These are phyloP conservation scores for Castanospermum australe DNA, from an alignment of 306 rosid genomes.

Conservation along the genomic window DNA sequence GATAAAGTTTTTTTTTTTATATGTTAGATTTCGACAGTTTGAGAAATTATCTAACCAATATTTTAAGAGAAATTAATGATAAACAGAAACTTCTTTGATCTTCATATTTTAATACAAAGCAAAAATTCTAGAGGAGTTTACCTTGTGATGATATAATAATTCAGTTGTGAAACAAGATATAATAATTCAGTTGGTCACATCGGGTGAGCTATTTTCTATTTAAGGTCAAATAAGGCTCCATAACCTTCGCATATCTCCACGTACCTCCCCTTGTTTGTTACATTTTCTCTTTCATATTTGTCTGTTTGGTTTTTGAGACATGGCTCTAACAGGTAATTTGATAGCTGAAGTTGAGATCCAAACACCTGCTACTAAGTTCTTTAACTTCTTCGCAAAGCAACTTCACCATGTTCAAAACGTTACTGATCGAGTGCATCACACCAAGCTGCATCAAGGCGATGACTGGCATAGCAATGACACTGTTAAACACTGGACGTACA, in stretches of 20 bases:
- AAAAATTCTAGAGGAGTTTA: background rate
- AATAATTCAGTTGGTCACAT: background rate
- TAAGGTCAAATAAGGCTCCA: background rate
- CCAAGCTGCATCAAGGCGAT: constrained; percentile 38
- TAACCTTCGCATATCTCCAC: background rate
- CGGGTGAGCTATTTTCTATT: background rate
- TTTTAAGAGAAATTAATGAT: background rate
- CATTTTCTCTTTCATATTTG: background rate
- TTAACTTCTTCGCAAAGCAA: background rate
- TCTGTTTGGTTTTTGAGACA: background rate
- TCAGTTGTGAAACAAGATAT: background rate
- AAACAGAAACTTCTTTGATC: background rate
- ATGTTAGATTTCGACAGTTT: too few species aligned
- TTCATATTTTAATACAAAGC: background rate
- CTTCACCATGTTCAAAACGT: constrained; percentile 7
- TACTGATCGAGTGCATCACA: background rate
- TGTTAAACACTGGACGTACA: constrained; percentile 31
- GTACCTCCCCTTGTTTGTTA: background rate
- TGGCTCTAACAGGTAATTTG: constrained; percentile 25
- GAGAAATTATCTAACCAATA: background rate
- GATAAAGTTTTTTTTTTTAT: too few species aligned
- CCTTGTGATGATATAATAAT: background rate
- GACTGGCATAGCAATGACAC: constrained; percentile 43
- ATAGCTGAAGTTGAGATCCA: constrained; percentile 23
- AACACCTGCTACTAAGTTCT: constrained; percentile 19